Evolutionary conservation across 768 basidiomycete species (phyloP), one percentile per base, ranked within the genome.

Genomic region (Baorangia bicolor): DNA sequence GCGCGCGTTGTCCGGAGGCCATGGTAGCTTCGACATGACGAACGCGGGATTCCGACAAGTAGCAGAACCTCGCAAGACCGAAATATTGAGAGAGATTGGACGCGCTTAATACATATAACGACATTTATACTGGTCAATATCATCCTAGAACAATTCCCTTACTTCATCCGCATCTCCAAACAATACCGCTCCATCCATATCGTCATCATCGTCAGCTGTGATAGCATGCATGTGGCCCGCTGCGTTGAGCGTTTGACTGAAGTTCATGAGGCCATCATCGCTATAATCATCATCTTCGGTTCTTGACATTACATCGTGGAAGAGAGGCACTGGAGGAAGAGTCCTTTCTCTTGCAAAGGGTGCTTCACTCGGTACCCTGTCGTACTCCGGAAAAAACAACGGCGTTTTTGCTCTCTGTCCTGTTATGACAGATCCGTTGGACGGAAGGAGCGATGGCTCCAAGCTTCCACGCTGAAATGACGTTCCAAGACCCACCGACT

Each of bases 91-190:
- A 58, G 92, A 93, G 68, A 85, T 94, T 55, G 92, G 92, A 14
- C 79, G 88, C 27, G 86, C 83, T 38, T 92, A 72, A 53, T 52
- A 51, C 43, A 49, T 34, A 20, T 21, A 53, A 41, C 44, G 56
- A 61, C 27, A 48, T 25, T 31, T 49, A 39, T 57, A 59, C 21
- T 49, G 39, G 53, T 43, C 14, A n/a, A 33, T 59, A 57, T 53
- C 49, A 43, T 57, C 43, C 64, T 64, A 61, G 74, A 67, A 83
- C 57, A 88, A 66, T 62, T 87, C 86, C 66, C 77, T 80, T 30
- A 75, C 73, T 73, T 93, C 90, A 63, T 93, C 91, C 33, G 91
- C 92, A 69, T 94, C 91, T 12, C 87, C 90, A 58, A 90, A 88
- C 39, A 92, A 82, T 38, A 85, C 79, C 13, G 81, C 81, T 35